Evolutionary conservation across 495 filamentous ascomycete species (phyloP), one percentile per base, ranked within the genome.

Genomic region (Neurospora hispaniola): DNA sequence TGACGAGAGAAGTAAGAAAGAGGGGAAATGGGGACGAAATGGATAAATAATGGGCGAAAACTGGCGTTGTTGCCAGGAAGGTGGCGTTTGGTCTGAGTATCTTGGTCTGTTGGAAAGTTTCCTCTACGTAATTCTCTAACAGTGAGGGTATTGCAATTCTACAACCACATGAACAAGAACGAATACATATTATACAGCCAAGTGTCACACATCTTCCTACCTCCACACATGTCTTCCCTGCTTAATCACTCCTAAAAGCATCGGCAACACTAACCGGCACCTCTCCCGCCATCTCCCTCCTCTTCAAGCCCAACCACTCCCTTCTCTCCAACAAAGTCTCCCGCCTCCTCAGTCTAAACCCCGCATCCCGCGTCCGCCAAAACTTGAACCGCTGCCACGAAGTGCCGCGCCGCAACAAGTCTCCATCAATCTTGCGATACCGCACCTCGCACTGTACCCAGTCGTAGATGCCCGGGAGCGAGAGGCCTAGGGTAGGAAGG

Each of bases 401-500:
- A 14, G 54, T 66, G 38, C 70, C 74, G 62, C 71, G 27, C 71
- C 69, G 23, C 16, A 83, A 66, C 35, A 81, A 76, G 1, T 76
- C 74, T 0, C 73, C 71, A 46, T 87, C 83, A 0, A 84, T 74
- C 72, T 85, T 84, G 46, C 84, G 81, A 69, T 85, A 89, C 42
- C 85, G 77, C 0, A 88, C 76, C 71, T 87, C 81, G 73, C 79
- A 87, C 20, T 79, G 42, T 48, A 87, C 12, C 81, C 80, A 82
- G 1, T 81, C 69, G n/a, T 80, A 77, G 4, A 82, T 18, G 0
- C 73, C 73, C 0, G 80, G 79, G 11, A 84, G 46, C 4, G 76
- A 71, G n/a, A 87, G 70, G 0, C 79, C 82, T 38, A 89, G 76
- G 1, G 87, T 86, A 1, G 88, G 88, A 42, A 90, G 76, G 14